phyloP scores from a whole-genome alignment of 140 eudicot species.

The Senecio squalidus region DNA sequence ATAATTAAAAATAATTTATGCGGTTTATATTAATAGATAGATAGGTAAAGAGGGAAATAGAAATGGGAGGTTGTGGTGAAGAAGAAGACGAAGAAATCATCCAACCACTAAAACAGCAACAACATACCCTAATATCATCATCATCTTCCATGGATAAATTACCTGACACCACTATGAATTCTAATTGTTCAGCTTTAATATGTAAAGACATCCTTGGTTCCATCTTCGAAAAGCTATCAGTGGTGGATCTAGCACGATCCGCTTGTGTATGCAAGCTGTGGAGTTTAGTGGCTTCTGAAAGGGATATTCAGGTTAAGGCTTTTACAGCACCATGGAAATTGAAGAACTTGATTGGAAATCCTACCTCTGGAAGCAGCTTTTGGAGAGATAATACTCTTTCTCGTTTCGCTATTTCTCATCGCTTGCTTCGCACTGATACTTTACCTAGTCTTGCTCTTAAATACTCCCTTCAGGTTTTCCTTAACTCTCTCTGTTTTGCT shows the following conservation, averaged over 20 bases:
- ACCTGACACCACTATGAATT: slow-evolving; percentile 66
- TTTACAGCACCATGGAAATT: slow-evolving; percentile 70
- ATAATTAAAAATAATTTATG: too few relatives aligned
- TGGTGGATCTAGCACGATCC: slow-evolving; percentile 65
- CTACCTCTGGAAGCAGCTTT: slow-evolving; percentile 69
- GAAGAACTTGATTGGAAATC: slow-evolving; percentile 57
- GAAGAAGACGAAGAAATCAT: too few relatives aligned
- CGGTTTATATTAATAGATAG: too few relatives aligned
- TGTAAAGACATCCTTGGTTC: slow-evolving; percentile 57
- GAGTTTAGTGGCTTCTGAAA: slow-evolving; percentile 67
- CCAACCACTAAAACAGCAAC: slow-evolving; percentile 10
- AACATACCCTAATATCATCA: slow-evolving; percentile 3
- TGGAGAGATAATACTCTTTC: slow-evolving; percentile 66
- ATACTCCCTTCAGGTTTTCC: slow-evolving; percentile 78
- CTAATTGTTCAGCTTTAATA: slow-evolving; percentile 53
- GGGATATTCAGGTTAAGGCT: slow-evolving; percentile 57
- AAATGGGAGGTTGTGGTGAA: too few relatives aligned
- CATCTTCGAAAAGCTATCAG: slow-evolving; percentile 67
- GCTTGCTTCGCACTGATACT: slow-evolving; percentile 49
- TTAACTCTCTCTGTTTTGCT: background rate
- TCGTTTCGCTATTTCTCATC: slow-evolving; percentile 78
- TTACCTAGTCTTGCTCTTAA: slow-evolving; percentile 89
- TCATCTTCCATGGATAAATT: slow-evolving; percentile 1
- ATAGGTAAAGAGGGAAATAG: too few relatives aligned
- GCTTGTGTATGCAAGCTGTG: slow-evolving; percentile 78